Evolutionary conservation across 768 basidiomycete species (phyloP).

Genomic region (Amanita polypyramis): DNA sequence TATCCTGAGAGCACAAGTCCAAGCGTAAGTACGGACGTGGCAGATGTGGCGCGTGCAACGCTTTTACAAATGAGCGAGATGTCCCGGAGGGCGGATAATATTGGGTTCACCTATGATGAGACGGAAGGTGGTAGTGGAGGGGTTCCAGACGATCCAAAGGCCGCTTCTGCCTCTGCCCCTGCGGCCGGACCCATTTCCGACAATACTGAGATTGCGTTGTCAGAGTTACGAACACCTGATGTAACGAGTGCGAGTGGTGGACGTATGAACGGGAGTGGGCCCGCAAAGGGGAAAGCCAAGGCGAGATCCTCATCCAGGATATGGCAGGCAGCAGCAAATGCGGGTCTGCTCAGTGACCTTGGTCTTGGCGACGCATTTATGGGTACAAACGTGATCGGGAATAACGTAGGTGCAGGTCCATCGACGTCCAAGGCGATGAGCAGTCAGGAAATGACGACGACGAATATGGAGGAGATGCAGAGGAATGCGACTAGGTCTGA

Average conservation of each 20-base stretch:
- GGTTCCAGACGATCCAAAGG: background rate
- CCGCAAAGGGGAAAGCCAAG: background rate
- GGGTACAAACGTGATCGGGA: background rate
- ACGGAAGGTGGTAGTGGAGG: background rate
- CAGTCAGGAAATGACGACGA: conserved; percentile 36
- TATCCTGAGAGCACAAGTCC: conserved; percentile 23
- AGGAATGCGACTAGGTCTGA: conserved; percentile 20
- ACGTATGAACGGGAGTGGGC: background rate
- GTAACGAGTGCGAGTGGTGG: too few species aligned
- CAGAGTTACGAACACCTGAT: too few species aligned
- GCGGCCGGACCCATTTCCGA: too few species aligned
- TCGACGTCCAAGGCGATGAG: conserved; percentile 10
- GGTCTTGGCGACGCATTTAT: background rate
- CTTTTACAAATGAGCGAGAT: conserved; percentile 75
- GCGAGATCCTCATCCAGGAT: conserved; percentile 10
- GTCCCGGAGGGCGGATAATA: conserved; percentile 45
- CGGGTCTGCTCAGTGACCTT: conserved; percentile 8
- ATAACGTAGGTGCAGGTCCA: background rate
- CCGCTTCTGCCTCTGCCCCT: too few species aligned
- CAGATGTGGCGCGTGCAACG: conserved; percentile 54
- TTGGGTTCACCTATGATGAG: conserved; percentile 4
- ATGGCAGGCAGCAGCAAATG: conserved; percentile 14
- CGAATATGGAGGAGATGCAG: conserved; percentile 44
- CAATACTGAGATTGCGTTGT: too few species aligned
- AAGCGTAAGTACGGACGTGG: too few species aligned